Conservation (phyloP, 75 land plant genomes). For the Isoetes taiwanensis region DNA sequence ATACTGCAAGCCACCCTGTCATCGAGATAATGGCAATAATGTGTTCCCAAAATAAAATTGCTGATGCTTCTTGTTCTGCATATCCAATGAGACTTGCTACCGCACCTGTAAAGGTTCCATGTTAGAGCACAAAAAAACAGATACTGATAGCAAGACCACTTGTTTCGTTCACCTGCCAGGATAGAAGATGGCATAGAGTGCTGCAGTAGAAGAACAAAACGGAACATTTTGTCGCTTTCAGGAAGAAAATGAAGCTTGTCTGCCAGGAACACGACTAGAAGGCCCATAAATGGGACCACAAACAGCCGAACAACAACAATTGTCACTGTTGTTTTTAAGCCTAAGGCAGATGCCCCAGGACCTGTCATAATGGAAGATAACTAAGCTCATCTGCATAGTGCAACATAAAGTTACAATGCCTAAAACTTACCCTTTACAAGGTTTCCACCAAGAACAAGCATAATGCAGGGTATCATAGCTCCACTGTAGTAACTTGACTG, state of each 20-base stretch:
- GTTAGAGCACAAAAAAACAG: not conserved
- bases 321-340: conserved; percentile 5
- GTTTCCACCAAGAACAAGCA: conserved; percentile 5
- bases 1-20: not conserved
- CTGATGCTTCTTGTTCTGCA: not conserved
- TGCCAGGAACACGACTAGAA: not conserved
- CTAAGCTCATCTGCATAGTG: not conserved
- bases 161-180: not conserved
- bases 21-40: not conserved
- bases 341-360: not conserved
- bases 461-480: not conserved
- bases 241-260: not conserved
- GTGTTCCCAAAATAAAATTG: conserved; percentile 4
- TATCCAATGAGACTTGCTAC: not conserved
- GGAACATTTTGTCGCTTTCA: not conserved
- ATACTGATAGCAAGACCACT: not conserved
- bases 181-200: conserved; percentile 5
- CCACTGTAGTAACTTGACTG: too few species aligned
- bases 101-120: not conserved
- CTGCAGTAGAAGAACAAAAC: conserved; percentile 1
- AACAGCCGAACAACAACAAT: not conserved
- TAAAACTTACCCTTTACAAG: conserved; percentile 3
- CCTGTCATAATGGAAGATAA: not conserved
- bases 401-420: too few species aligned
- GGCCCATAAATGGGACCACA: not conserved